Base-by-base conservation (phyloP, 1,284 basidiomycete species). In the Athelia sp. region DNA sequence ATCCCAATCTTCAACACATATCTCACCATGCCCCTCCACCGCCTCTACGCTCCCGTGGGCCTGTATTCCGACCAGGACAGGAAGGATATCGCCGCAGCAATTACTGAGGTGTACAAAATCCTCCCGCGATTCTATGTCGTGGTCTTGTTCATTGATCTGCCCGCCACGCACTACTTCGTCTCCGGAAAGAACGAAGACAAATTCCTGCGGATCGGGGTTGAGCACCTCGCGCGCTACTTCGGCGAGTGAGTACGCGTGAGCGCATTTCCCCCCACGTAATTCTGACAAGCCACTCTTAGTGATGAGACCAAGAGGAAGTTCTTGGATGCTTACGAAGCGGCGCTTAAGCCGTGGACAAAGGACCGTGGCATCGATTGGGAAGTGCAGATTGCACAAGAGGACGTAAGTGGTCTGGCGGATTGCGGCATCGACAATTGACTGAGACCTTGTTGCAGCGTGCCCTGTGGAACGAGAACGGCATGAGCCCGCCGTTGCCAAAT, bases 21-120 rank as follows among this genome's bases (percentile, higher is more conserved):
- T n/a, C n/a, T n/a, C n/a, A n/a, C n/a, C n/a, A 59, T 58, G 57
- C 58, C 58, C 45, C 54, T 59, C 45, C 56, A 59, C 50, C 52
- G 57, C 10, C 46, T 58, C 45, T 59, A 57, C 48, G 49, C 50
- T 4, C 58, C 59, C 50, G 54, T 52, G 15, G 51, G 47, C 36
- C 55, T 61, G 42, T 61, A 59, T 47, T 53, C 54, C 22, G 40
- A 45, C 3, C 51, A 50, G 19, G 58, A 59, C 43, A 59, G 58
- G 22, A 44, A 53, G 4, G 56, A 50, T 2, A 48, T 61, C 18
- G 49, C 56, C 2, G 22, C 54, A 38, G 55, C 57, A 1, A 54
- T 58, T 19, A 59, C 55, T 1, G 26, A 43, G 2, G 4, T 57
- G 23, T 61, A 59, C 49, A 14, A 23, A 1, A 1, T 2, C 15